Base-by-base conservation (phyloP, 2,329 filamentous ascomycete genomes). In the Alternaria gaisen region DNA sequence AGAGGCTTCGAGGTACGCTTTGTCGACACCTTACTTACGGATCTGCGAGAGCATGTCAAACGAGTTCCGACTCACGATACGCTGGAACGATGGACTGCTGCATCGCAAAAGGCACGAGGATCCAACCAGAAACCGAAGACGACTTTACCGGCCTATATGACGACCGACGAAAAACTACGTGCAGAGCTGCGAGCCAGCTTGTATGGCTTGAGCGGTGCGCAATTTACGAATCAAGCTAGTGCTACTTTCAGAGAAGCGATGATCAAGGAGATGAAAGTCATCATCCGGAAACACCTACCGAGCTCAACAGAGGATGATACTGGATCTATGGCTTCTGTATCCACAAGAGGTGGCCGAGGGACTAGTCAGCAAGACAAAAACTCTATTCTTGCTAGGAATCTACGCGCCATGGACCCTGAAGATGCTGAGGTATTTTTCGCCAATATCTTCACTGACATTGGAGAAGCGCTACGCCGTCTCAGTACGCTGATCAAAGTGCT, bases 301-400 rank as follows among this genome's bases (percentile, higher is more conserved):
- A 97, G 93, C 73, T 97, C 94, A 11, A 95, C 88, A 69, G 95
- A 99, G 61, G 94, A 98, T 68, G 95, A 99, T 74, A 92, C 90
- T 63, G 92, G 95, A 75, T 97, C 93, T 0, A 90, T 94, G 82
- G 89, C 94, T 80, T 94, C 94, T 1, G 86, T 89, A 0, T 96
- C 94, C 3, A 97, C 94, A 1, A 83, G 88, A 63, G 90, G 89
- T 28, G 87, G 87, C 60, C 87, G 89, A 64, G 81, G 90, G 42
- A 64, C 74, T 41, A 91, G 88, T 18, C 91, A 93, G 69, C 92
- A 97, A 72, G 94, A 98, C 67, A 97, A 95, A 74, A 97, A 94
- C 0, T 89, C 91, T 0, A 91, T 93, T 44, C 83, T 98, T 30
- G 94, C 95, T 6, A 88, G 94, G 11, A 98, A 98, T 69, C 82